Evolutionary conservation across 1,284 basidiomycete genomes (phyloP), one percentile per base, ranked within the genome.

Genomic region (Ceratobasidium sp.): DNA sequence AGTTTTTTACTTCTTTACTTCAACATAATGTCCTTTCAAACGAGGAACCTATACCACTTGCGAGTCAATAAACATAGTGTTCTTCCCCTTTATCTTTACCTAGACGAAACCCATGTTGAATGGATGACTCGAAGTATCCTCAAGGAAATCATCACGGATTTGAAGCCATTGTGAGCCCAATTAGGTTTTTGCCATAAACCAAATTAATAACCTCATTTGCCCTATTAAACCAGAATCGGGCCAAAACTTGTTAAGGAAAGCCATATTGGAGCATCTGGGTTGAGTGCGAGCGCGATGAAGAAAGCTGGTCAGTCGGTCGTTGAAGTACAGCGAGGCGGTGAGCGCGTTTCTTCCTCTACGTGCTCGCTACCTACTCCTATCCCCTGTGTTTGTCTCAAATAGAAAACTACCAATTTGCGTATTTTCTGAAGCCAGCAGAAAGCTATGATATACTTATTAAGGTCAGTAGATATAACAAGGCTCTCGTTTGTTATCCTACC

Each of bases 331-430:
- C 77, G 78, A 47, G 78, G 75, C 1, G 50, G 78, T 77, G 51
- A 75, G 36, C 4, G 75, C 54, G 48, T 50, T 24, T 36, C 45
- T 22, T 63, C 19, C 22, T 14, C 48, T 22, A 17, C 33, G 29
- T 24, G 36, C 14, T 56, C 6, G n/a, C 7, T 11, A 41, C 45
- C 44, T 33, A 41, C 1, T 5, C 27, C 11, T 27, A 50, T 45
- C 17, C 15, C 24, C 47, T 44, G 15, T 1, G 19, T 6, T 24
- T 53, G 14, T 11, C 22, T 63, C 54, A 33, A 44, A 17, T 44
- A 77, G 77, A 72, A 15, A 77, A 57, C 24, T 78, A 78, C 33
- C 77, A 78, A 53, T 75, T 78, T 63, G 77, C 76, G 19, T 78
- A 78, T 48, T 78, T 77, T 56, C 48, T 78, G 27, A 69, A 76